A percentile compares a stretch with the other conserved stretches of the same genome.
Evolutionary conservation across 345 rosid genomes (phyloP).

Genomic region (Lepidium sativum): DNA sequence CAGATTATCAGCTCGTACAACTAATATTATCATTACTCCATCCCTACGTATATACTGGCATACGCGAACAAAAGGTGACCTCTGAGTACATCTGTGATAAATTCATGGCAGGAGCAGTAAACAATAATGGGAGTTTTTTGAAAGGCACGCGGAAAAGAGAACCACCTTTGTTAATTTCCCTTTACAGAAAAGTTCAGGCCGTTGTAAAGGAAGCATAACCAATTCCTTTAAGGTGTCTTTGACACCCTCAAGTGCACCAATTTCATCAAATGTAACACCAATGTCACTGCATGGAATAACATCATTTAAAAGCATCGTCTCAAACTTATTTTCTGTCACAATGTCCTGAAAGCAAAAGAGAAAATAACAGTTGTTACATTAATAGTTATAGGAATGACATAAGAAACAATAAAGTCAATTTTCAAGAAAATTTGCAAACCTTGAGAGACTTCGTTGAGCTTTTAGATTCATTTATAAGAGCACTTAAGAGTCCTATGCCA

Average conservation of each 20-base stretch:
- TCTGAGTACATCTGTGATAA: not conserved
- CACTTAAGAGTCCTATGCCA: constrained; percentile 63
- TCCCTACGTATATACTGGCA: not conserved
- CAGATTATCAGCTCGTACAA: not conserved
- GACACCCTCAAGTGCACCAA: constrained; percentile 87
- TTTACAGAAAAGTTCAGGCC: constrained; percentile 87
- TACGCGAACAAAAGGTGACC: not conserved
- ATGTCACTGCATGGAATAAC: constrained; percentile 82
- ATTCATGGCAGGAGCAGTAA: not conserved
- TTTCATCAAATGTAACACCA: constrained; percentile 86
- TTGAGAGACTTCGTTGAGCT: constrained; percentile 78
- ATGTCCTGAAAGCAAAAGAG: constrained; percentile 51
- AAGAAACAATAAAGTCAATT: not conserved
- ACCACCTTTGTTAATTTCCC: constrained; percentile 78
- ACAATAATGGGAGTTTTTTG: not conserved
- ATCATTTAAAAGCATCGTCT: constrained; percentile 67
- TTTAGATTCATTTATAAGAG: constrained; percentile 59
- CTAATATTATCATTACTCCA: not conserved
- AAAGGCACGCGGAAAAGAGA: not conserved
- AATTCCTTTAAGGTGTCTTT: constrained; percentile 87
- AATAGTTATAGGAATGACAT: not conserved
- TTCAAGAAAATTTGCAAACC: constrained; percentile 28
- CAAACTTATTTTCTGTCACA: constrained; percentile 78
- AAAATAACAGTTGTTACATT: not conserved
- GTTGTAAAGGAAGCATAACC: constrained; percentile 85